Evolutionary conservation across 768 basidiomycete species (phyloP).

Genomic region (Daedaleopsis sinensis): DNA sequence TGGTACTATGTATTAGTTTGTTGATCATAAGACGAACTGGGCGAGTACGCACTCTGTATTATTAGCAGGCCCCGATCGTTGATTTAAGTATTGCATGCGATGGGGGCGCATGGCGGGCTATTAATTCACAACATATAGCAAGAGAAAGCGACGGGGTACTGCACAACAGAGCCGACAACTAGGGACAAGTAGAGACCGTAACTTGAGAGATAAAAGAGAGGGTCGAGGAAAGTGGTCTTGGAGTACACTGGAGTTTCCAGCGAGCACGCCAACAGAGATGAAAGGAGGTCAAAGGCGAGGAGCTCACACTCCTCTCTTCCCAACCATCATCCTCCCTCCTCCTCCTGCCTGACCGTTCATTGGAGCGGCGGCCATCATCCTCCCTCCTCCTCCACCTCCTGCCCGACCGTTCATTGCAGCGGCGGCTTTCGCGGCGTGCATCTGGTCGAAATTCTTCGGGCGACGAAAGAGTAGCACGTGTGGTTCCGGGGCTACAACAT

Average conservation of each 20-base stretch:
- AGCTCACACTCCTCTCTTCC: slow-evolving; percentile 30
- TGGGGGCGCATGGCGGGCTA: background rate
- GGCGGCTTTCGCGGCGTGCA: slow-evolving; percentile 6
- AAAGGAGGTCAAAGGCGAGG: background rate
- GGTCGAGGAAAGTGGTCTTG: slow-evolving; percentile 5
- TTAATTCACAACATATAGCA: slow-evolving; percentile 21
- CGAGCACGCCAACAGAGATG: slow-evolving; percentile 9
- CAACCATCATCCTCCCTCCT: slow-evolving; percentile 41
- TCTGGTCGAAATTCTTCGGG: slow-evolving; percentile 58
- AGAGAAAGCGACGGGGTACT: slow-evolving; percentile 19
- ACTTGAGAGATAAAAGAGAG: slow-evolving; percentile 1
- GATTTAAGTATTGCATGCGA: background rate
- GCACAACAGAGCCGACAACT: slow-evolving; percentile 22
- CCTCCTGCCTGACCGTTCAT: slow-evolving; percentile 19
- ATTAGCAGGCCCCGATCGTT: too few species aligned
- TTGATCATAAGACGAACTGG: too few species aligned
- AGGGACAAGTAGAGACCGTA: slow-evolving; percentile 4
- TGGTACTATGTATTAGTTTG: too few species aligned
- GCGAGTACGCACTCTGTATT: too few species aligned
- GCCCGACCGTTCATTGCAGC: slow-evolving; percentile 18
- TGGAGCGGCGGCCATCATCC: slow-evolving; percentile 33
- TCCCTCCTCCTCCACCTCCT: slow-evolving; percentile 35
- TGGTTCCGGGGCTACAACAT: slow-evolving; percentile 76
- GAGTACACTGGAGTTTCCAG: slow-evolving; percentile 6
- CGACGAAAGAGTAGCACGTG: slow-evolving; percentile 94